Percentiles rank a stretch among this genome's conserved stretches.
phyloP scores from a whole-genome alignment of 2,329 filamentous ascomycete genomes.

The Lojkania enalia region DNA sequence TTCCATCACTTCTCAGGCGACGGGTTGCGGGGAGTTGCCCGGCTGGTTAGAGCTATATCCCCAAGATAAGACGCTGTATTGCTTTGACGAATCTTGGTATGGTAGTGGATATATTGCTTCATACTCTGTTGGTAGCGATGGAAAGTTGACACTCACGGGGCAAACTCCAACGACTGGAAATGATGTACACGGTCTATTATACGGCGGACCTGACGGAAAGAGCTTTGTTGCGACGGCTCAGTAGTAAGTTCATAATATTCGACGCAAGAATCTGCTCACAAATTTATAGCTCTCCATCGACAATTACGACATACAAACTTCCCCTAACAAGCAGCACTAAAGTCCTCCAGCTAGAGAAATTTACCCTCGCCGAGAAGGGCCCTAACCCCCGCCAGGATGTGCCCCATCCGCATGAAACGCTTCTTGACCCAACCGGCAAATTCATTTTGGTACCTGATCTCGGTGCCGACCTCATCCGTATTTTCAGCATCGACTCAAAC shows the following conservation, averaged over 20 bases:
- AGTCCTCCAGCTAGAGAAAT: slow-evolving; percentile 16
- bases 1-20: slow-evolving; percentile 7
- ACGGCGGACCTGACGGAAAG: slow-evolving; percentile 24
- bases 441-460: slow-evolving; percentile 57
- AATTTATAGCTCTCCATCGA: slow-evolving; percentile 20
- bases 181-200: slow-evolving; percentile 18
- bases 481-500: slow-evolving; percentile 52
- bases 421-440: slow-evolving; percentile 51
- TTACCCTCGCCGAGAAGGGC: slow-evolving; percentile 37
- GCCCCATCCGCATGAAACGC: slow-evolving; percentile 56
- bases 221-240: slow-evolving; percentile 19
- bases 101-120: slow-evolving; percentile 13
- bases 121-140: slow-evolving; percentile 9
- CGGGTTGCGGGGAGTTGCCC: slow-evolving; percentile 16
- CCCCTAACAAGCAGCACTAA: slow-evolving; percentile 23
- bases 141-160: slow-evolving; percentile 5
- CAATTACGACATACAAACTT: slow-evolving; percentile 30
- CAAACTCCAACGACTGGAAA: slow-evolving; percentile 17
- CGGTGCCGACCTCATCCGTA: slow-evolving; percentile 57
- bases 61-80: slow-evolving; percentile 12
- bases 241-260: slow-evolving; percentile 18
- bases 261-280: not conserved
- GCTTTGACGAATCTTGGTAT: slow-evolving; percentile 18
- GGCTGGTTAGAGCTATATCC: slow-evolving; percentile 12
- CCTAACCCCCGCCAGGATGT: slow-evolving; percentile 55